A percentile compares a stretch with the other conserved stretches of the same genome.
Conservation (phyloP, 305 asterid genomes). For the Stenogyne calaminthoides region DNA sequence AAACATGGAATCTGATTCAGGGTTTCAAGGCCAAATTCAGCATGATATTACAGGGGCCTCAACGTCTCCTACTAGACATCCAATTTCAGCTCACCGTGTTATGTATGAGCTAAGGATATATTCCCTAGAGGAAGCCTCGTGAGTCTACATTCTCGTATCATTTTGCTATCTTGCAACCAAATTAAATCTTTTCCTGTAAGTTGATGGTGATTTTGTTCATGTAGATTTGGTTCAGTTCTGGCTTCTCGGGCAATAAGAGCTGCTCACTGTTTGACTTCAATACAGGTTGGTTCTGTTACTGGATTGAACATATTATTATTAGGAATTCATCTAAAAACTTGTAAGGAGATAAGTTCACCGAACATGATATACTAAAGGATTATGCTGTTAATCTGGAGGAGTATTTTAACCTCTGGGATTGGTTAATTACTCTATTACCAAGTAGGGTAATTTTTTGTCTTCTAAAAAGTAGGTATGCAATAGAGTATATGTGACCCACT, state of each 20-base stretch:
- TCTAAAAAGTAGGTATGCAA: not conserved
- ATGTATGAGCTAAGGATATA: conserved; percentile 92
- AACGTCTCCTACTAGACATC: conserved; percentile 97
- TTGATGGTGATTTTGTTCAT: conserved; percentile 30
- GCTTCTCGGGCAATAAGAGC: conserved; percentile 94
- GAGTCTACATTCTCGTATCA: conserved; percentile 35
- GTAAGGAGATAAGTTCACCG: not conserved
- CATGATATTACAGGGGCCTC: conserved; percentile 70
- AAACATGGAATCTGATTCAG: conserved; percentile 70
- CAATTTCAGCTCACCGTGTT: conserved; percentile 83
- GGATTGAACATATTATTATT: not conserved
- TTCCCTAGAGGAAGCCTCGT: conserved; percentile 98
- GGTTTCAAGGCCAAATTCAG: conserved; percentile 66
- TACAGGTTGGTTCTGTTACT: conserved; percentile 68
- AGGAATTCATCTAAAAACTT: not conserved
- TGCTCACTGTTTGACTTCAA: conserved; percentile 97
- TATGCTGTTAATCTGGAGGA: not conserved
- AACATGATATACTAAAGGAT: not conserved
- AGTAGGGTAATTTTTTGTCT: not conserved
- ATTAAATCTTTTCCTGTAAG: not conserved
- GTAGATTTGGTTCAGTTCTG: conserved; percentile 85
- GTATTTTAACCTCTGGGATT: not conserved
- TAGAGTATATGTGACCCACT: not conserved
- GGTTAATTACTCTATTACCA: not conserved
- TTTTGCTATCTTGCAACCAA: conserved; percentile 12